Conservation (phyloP, 805 yeast species). For the Candida schatavii region DNA sequence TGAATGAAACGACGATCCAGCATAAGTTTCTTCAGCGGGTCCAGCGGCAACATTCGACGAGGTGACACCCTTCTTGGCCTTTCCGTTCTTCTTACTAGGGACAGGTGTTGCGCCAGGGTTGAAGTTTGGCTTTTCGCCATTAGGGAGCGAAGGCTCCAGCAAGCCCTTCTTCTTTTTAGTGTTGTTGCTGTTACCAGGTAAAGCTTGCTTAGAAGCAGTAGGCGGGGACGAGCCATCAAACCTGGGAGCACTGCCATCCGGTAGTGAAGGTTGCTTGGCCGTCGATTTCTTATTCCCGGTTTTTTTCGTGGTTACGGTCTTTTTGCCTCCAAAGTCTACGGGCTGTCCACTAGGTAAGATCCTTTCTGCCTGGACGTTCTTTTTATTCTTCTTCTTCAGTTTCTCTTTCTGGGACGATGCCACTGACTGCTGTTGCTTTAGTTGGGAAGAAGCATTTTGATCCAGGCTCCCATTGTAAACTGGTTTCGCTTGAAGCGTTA, state of each 20-base stretch:
- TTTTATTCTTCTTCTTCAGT: background rate
- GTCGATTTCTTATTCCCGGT: conserved; percentile 3
- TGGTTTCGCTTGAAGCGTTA: conserved; percentile 15
- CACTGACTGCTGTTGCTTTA: background rate
- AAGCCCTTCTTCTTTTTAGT: too few relatives aligned
- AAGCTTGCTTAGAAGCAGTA: too few relatives aligned
- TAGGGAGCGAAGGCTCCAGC: conserved; percentile 19
- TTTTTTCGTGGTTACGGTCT: conserved; percentile 5
- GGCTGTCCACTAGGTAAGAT: conserved; percentile 28
- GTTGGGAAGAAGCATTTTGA: background rate
- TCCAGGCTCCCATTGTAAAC: background rate
- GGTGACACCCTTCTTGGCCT: conserved; percentile 2
- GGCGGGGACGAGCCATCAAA: conserved; percentile 1
- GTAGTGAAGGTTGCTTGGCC: conserved; percentile 2
- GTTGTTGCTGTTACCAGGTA: too few relatives aligned
- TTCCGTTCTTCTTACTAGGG: conserved; percentile 8
- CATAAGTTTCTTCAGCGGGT: conserved; percentile 37
- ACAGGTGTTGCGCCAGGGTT: conserved; percentile 14
- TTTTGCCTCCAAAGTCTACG: conserved; percentile 27
- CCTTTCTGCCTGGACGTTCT: conserved; percentile 13
- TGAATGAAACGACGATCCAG: conserved; percentile 56
- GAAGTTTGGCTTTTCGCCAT: conserved; percentile 27
- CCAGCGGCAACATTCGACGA: conserved; percentile 1
- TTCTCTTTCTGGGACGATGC: conserved; percentile 4
- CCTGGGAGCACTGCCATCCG: conserved; percentile 6